phyloP scores from a whole-genome alignment of 164 flowering plant genomes.

The Vitis riparia region DNA sequence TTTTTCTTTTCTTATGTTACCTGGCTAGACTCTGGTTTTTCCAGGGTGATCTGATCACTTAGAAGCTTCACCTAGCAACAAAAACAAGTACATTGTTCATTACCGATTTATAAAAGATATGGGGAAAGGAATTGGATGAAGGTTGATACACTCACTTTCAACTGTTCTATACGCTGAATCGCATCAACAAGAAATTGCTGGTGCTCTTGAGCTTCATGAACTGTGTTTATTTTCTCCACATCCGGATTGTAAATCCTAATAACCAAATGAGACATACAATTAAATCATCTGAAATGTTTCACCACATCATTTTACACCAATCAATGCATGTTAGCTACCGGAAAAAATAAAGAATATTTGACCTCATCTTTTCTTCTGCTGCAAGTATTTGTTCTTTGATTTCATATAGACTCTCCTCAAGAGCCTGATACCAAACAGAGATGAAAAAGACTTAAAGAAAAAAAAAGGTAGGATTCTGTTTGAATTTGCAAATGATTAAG shows the following conservation, averaged over 20 bases:
- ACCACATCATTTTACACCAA: background rate
- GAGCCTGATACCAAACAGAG: background rate
- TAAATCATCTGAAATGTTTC: background rate
- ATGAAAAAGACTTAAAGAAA: background rate
- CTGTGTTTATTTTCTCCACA: background rate
- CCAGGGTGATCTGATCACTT: background rate
- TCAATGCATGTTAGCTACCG: no score
- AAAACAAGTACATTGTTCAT: no score
- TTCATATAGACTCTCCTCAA: background rate
- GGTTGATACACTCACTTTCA: constrained; percentile 6
- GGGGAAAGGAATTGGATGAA: background rate
- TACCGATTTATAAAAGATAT: background rate
- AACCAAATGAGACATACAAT: background rate
- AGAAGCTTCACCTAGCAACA: background rate
- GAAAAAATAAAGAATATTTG: background rate
- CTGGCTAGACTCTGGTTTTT: background rate
- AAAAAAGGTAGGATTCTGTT: background rate
- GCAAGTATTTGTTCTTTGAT: background rate
- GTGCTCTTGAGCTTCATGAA: background rate
- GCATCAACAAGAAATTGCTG: constrained; percentile 5
- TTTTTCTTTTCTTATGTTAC: background rate
- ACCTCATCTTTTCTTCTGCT: constrained; percentile 2
- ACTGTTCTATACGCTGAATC: background rate
- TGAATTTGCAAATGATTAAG: background rate
- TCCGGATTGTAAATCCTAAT: constrained; percentile 5